Evolutionary conservation across 2,329 filamentous ascomycete genomes (phyloP), one percentile per base, ranked within the genome.

Genomic region (Botrytis deweyae): DNA sequence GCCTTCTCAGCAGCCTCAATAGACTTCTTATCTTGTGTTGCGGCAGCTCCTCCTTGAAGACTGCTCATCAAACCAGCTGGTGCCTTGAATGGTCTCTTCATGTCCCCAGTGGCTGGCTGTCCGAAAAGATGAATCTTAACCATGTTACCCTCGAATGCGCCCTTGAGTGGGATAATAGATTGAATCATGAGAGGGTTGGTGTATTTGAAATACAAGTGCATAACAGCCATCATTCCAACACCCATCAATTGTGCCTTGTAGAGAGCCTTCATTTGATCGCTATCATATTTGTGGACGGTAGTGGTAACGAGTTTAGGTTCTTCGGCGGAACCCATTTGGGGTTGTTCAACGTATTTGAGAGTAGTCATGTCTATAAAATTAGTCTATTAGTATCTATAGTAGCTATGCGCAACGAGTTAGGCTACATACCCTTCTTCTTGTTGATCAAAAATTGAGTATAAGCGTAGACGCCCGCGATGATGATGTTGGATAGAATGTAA

Each of bases 181-280:
- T 99, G 96, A 86, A 99, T 97, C 81, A 98, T 87, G 70, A 99
- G 93, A 61, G 96, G 96, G 90, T 98, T 99, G 86, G 95, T 98
- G 91, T 98, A 99, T 84, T 98, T 95, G 88, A 99, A 93, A 91
- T 98, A 99, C 76, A 99, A 78, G 87, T 99, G 96, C 95, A 99
- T 98, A 82, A 98, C 93, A 76, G 85, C 90, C 95, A 99, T 98
- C 95, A 99, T 99, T 83, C 89, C 95, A 74, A 99, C 88, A 75
- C 96, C 96, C 93, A 97, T 98, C 81, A 97, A 86, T 86, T 98
- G 95, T 77, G 91, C 89, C 84, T 96, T 96, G 88, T 95, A 93
- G 78, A 94, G 88, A 77, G 89, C 87, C 85, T 92, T 92, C 82
- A 98, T 88, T 87, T 98, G 95, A 80, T 88, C 86, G 80, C 90